A percentile compares a stretch with the other conserved stretches of the same genome.
phyloP scores from a whole-genome alignment of 2,329 filamentous ascomycete species.

The Fusarium tjaetaba region DNA sequence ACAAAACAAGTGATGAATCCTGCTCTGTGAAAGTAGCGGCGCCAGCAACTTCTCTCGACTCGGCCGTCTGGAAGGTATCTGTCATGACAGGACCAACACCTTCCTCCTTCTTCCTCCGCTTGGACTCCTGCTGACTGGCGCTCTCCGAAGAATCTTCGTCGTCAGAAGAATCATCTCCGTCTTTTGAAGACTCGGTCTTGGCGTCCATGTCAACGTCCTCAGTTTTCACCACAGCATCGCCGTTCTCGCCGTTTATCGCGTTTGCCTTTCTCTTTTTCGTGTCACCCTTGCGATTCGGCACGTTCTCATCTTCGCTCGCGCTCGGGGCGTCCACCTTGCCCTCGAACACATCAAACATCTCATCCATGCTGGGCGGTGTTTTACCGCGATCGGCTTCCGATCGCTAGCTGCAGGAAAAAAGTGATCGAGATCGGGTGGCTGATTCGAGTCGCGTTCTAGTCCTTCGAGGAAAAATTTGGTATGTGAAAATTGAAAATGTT shows the following conservation, averaged over 20 bases:
- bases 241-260: conserved; percentile 66
- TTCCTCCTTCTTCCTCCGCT: conserved; percentile 66
- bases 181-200: conserved; percentile 53
- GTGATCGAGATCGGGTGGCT: conserved; percentile 27
- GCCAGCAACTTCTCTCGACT: conserved; percentile 88
- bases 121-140: conserved; percentile 67
- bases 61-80: conserved; percentile 93
- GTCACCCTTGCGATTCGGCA: conserved; percentile 60
- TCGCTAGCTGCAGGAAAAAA: conserved; percentile 20
- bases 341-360: conserved; percentile 85
- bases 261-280: conserved; percentile 89
- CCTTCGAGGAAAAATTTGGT: not conserved
- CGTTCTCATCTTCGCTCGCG: conserved; percentile 56
- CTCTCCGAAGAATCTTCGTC: conserved; percentile 53
- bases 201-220: conserved; percentile 51
- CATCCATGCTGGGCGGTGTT: conserved; percentile 67
- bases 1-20: conserved; percentile 81
- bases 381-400: conserved; percentile 16
- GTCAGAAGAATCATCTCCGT: conserved; percentile 47
- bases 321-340: conserved; percentile 60
- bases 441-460: not conserved
- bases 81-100: conserved; percentile 82
- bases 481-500: not conserved
- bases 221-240: conserved; percentile 23
- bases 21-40: conserved; percentile 74